Base-by-base conservation (phyloP, 2,329 filamentous ascomycete species). In the Fusarium illudens region DNA sequence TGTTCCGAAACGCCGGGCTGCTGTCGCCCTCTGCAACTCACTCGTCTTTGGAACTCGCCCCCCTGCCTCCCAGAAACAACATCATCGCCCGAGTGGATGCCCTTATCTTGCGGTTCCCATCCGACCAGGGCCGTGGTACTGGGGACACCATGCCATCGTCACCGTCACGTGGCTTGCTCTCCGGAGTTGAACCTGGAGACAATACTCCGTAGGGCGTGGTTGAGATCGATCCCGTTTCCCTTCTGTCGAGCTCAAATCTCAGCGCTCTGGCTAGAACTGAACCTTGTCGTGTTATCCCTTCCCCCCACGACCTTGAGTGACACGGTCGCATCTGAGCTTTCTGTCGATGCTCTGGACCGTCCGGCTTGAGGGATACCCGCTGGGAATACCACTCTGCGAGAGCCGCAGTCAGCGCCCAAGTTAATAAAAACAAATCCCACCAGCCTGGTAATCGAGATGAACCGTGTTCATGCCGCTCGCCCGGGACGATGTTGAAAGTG, bases 61-160 rank as follows among this genome's bases (percentile, higher is more conserved):
- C 51, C 55, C 51, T 49, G 34, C 49, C 15, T 42, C n/a, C 42
- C 42, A 58, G 44, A 39, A 55, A 59, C 56, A 42, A 20, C 50
- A 55, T 34, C 39, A 22, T 65, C 58, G 25, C 54, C 33, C 25
- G 42, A 57, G 56, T 58, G 53, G 59, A 67, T 67, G 61, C 56
- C 49, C 52, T 68, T 64, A 37, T 58, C 62, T 62, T 60, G 46
- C 17, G 27, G 54, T 37, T 56, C 52, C 52, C 52, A 56, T 52
- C 56, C 20, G 36, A 49, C 46, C 56, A 57, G 65, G 59, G 64
- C 29, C 44, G 17, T 50, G 32, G 22, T 36, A 55, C 69, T 50
- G 57, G 70, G 67, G 58, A 71, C 65, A 71, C 67, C 70, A 68
- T 71, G 64, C 34, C 44, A 62, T 62, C 46, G 15, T 52, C 29